Base-by-base conservation (phyloP, 179 eudicot species). In the Carnegiea gigantea region DNA sequence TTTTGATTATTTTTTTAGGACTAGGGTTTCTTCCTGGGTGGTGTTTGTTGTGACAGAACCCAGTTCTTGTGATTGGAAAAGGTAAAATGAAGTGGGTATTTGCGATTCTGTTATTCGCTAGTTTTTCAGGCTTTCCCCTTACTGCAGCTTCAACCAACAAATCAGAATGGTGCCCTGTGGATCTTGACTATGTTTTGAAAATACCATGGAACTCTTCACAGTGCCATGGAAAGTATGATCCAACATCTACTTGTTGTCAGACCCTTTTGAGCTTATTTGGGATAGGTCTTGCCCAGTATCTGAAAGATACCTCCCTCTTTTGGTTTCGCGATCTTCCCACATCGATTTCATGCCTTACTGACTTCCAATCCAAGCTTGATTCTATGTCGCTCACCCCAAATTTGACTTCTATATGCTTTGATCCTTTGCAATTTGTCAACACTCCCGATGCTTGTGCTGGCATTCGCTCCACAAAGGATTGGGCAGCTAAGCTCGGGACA, bases 231-330 rank as follows among this genome's bases (percentile, higher is more conserved):
- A 53, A 67, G 54, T 44, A 36, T 70, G 18, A 40, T 43, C 60
- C 17, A n/a, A 73, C 38, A 65, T 71, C 74, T 76, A 76, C 1
- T 24, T 93, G 97, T 77, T 92, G 94, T 59, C 92, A 88, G 75
- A 87, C 94, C 74, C 89, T 93, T 5, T 84, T 92, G 78, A 85
- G 90, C 71, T 90, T 93, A 40, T 85, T 57, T 78, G 97, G 95
- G 9, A 82, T 93, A 53, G 88, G 86, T 54, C 68, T 93, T 53
- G 68, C 97, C 5, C 85, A 84, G 40, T 76, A 85, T 83, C 92
- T 93, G 24, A 88, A 88, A 70, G 59, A 83, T 0, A 86, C 93
- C 46, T 81, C 88, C 33, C 83, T 81, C 0, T 93, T 93, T 73
- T 82, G 87, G 9, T 84, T 93, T 23, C 89, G 86, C 9, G 82